Conservation (phyloP, 768 basidiomycete genomes). For the Cubamyces sp. region DNA sequence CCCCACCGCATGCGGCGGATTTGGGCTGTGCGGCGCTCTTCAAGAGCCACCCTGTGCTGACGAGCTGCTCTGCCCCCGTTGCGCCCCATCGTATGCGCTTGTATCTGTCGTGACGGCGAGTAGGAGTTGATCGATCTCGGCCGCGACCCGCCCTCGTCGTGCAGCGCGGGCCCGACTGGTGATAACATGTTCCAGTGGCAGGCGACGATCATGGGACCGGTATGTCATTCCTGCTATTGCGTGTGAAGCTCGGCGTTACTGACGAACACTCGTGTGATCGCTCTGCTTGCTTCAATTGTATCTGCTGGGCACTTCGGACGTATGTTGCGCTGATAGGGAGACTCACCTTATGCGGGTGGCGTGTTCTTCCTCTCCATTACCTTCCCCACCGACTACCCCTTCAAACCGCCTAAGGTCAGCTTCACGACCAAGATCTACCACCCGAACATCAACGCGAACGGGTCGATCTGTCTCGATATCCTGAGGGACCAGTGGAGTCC, state of each 20-base stretch:
- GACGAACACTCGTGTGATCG: constrained; percentile 9
- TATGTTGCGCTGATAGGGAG: constrained; percentile 60
- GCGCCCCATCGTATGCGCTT: not conserved
- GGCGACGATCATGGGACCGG: constrained; percentile 99
- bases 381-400: constrained; percentile 98
- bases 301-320: constrained; percentile 2
- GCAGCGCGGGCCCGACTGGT: constrained; percentile 96
- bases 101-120: constrained; percentile 6
- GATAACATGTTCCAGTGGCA: constrained; percentile 99
- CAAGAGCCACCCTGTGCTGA: not conserved
- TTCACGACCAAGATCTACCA: constrained; percentile 99
- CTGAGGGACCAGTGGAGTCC: constrained; percentile 99
- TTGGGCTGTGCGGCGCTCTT: constrained; percentile 15
- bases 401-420: constrained; percentile 99
- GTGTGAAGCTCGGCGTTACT: constrained; percentile 13
- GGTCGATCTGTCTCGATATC: constrained; percentile 98
- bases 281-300: constrained; percentile 29
- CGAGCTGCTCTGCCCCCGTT: constrained; percentile 1
- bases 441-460: constrained; percentile 99
- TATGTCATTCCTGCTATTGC: constrained; percentile 47
- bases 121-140: constrained; percentile 99
- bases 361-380: constrained; percentile 97
- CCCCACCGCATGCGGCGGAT: constrained; percentile 8
- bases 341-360: constrained; percentile 98
- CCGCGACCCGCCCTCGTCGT: constrained; percentile 98